Conservation (phyloP, 495 filamentous ascomycete genomes). For the Talaromyces nanjingensis region DNA sequence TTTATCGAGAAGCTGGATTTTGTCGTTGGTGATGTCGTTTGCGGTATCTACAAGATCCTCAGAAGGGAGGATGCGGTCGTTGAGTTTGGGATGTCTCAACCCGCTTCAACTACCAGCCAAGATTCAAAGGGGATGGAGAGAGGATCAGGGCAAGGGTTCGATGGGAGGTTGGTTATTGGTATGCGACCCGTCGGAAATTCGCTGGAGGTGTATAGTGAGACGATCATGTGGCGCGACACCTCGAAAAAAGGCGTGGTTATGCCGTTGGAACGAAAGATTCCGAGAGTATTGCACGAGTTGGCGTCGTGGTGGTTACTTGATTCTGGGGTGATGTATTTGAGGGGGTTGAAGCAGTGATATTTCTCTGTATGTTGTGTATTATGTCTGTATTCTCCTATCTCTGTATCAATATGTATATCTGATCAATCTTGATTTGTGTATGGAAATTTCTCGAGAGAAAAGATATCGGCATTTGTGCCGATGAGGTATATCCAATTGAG, state of each 20-base stretch:
- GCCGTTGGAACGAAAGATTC: constrained; percentile 23
- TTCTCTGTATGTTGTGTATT: not conserved
- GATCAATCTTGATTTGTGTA: not conserved
- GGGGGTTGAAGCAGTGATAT: constrained; percentile 13
- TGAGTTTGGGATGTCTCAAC: constrained; percentile 23
- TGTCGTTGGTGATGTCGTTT: constrained; percentile 25
- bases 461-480: not conserved
- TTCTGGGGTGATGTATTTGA: constrained; percentile 29
- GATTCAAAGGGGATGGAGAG: not conserved
- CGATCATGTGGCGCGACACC: constrained; percentile 26
- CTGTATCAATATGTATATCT: not conserved
- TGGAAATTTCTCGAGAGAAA: not conserved
- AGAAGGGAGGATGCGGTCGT: constrained; percentile 19
- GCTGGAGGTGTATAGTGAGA: constrained; percentile 26
- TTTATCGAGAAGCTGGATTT: constrained; percentile 25
- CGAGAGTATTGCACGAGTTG: constrained; percentile 29
- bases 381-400: not conserved
- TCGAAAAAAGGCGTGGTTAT: constrained; percentile 15
- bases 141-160: constrained; percentile 13
- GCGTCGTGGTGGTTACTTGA: constrained; percentile 35
- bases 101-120: not conserved
- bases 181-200: constrained; percentile 7
- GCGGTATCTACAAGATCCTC: constrained; percentile 26
- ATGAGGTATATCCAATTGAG: not conserved
- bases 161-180: constrained; percentile 25